These are phyloP conservation scores for Ceratobasidium sp. DNA, from an alignment of 1,284 basidiomycete species.

Conservation along the genomic window DNA sequence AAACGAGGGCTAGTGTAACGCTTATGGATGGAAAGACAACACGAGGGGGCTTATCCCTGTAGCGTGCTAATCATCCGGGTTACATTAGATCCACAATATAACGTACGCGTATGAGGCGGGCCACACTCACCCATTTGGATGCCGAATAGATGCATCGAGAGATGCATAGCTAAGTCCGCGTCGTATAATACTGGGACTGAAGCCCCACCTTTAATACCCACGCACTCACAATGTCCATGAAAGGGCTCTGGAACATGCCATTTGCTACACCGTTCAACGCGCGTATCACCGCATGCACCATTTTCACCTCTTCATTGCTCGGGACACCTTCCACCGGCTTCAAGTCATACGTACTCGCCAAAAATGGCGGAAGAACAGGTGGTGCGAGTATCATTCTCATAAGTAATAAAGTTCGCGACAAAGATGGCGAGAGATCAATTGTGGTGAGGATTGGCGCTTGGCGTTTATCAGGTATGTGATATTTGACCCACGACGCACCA, in stretches of 20 bases:
- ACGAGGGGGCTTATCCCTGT: neutral
- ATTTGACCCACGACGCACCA: no score
- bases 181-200: neutral
- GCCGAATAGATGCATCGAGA: neutral
- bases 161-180: constrained; percentile 10
- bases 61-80: neutral
- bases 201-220: neutral
- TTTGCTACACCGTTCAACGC: neutral
- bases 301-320: constrained; percentile 27
- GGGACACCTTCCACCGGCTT: constrained; percentile 7
- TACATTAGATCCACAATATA: no score
- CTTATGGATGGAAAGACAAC: constrained; percentile 5
- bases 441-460: no score
- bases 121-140: constrained; percentile 14
- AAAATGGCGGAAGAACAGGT: constrained; percentile 13
- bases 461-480: no score
- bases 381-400: neutral
- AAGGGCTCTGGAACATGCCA: neutral
- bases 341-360: constrained; percentile 12
- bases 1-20: neutral
- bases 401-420: neutral
- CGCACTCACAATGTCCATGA: no score
- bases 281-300: constrained; percentile 22
- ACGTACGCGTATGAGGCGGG: no score
- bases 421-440: neutral